phyloP scores from a whole-genome alignment of 495 filamentous ascomycete genomes.

The Penicillium steckii region DNA sequence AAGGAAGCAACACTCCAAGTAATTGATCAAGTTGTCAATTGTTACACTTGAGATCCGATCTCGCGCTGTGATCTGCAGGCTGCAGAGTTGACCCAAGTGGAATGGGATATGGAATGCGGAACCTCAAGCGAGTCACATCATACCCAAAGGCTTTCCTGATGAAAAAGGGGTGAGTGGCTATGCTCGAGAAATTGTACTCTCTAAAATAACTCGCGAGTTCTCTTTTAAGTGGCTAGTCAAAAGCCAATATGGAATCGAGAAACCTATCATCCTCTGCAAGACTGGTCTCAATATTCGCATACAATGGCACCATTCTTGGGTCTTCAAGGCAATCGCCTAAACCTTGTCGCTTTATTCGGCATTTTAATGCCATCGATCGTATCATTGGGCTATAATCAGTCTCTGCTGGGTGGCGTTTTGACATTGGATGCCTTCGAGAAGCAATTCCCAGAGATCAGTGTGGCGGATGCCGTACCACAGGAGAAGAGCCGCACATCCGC shows the following conservation, averaged over 20 bases:
- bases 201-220: too few species aligned
- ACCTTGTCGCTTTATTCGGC: slow-evolving; percentile 14
- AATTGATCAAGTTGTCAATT: too few species aligned
- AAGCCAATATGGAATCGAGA: too few species aligned
- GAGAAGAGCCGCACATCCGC: slow-evolving; percentile 20
- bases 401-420: slow-evolving; percentile 32
- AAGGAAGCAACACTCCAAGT: too few species aligned
- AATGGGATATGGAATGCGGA: slow-evolving; percentile 13
- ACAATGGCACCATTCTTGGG: slow-evolving; percentile 16
- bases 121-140: not conserved
- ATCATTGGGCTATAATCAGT: slow-evolving; percentile 46
- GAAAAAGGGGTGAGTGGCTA: not conserved
- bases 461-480: slow-evolving; percentile 14
- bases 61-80: not conserved
- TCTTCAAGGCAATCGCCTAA: slow-evolving; percentile 23
- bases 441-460: slow-evolving; percentile 46
- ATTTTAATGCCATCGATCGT: slow-evolving; percentile 36
- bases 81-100: not conserved
- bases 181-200: too few species aligned
- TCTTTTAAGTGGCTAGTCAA: too few species aligned
- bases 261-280: too few species aligned
- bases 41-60: not conserved
- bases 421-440: slow-evolving; percentile 27
- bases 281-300: not conserved
- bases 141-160: not conserved